phyloP scores from a whole-genome alignment of 192 early-diverging fungal genomes.

The Podila minutissima region DNA sequence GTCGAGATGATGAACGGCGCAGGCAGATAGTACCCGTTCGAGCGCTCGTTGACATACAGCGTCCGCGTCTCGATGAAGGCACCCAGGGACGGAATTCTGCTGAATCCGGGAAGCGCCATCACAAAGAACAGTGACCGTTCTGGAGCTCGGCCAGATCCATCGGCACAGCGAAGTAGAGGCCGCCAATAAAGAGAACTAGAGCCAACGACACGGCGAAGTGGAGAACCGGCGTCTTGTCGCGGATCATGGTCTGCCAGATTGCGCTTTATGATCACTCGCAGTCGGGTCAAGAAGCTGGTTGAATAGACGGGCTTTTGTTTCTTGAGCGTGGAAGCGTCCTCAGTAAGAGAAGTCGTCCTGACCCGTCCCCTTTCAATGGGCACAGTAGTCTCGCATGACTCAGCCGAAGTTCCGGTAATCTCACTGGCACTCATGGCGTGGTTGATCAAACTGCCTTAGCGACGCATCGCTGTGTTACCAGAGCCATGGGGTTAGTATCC shows the following conservation, averaged over 20 bases:
- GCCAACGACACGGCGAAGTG: conserved; percentile 62
- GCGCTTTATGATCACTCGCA: conserved; percentile 55
- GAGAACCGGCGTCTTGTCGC: conserved; percentile 55
- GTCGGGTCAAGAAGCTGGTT: conserved; percentile 63
- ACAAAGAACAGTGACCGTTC: conserved; percentile 78
- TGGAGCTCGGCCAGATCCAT: conserved; percentile 72
- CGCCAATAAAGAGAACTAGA: conserved; percentile 71
- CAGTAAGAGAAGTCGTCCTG: not conserved
- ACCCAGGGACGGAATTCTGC: conserved; percentile 69
- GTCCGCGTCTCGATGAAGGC: conserved; percentile 57
- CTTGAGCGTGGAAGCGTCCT: not conserved
- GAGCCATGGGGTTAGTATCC: not conserved
- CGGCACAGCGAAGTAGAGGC: conserved; percentile 69
- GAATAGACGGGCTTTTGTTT: conserved; percentile 17
- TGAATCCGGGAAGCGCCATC: conserved; percentile 74
- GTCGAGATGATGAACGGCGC: conserved; percentile 62
- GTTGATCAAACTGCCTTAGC: no score
- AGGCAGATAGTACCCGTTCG: conserved; percentile 59
- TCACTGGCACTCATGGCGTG: not conserved
- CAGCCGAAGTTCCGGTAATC: not conserved
- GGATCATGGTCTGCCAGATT: conserved; percentile 53
- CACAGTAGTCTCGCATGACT: conserved; percentile 14
- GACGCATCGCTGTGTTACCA: not conserved
- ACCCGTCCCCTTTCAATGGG: conserved; percentile 1
- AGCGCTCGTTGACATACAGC: conserved; percentile 59